Evolutionary conservation across 805 yeast species (phyloP).

Genomic region (Torulaspora microellipsoides): DNA sequence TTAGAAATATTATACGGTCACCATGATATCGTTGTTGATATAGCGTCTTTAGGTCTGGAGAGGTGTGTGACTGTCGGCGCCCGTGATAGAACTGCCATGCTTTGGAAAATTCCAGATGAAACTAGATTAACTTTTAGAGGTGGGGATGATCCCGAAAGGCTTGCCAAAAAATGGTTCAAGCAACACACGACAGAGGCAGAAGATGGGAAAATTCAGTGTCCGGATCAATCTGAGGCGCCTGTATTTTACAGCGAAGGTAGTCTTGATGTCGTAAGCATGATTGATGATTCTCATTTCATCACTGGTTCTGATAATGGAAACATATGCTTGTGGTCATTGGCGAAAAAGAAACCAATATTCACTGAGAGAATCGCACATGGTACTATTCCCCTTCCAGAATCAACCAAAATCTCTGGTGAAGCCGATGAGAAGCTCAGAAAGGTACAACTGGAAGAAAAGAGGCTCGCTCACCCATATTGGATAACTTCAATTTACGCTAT

Average conservation of each 20-base stretch:
- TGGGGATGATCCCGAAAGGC: slow-evolving; percentile 57
- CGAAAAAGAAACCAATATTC: slow-evolving; percentile 82
- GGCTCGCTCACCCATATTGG: slow-evolving; percentile 67
- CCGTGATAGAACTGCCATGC: slow-evolving; percentile 89
- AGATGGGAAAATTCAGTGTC: slow-evolving; percentile 30
- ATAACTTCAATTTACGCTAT: slow-evolving; percentile 76
- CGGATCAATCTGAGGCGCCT: slow-evolving; percentile 33
- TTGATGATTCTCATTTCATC: slow-evolving; percentile 87
- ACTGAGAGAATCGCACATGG: slow-evolving; percentile 78
- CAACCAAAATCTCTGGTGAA: slow-evolving; percentile 55
- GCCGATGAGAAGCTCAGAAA: slow-evolving; percentile 34
- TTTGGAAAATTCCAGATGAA: slow-evolving; percentile 97
- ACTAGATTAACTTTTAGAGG: slow-evolving; percentile 90
- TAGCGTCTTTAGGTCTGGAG: slow-evolving; percentile 76
- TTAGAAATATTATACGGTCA: slow-evolving; percentile 92
- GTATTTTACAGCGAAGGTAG: slow-evolving; percentile 71
- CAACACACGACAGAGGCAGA: slow-evolving; percentile 30
- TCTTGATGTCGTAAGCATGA: slow-evolving; percentile 83
- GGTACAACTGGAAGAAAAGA: slow-evolving; percentile 53
- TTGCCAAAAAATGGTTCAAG: slow-evolving; percentile 36
- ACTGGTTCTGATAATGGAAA: slow-evolving; percentile 96
- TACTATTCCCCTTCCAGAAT: slow-evolving; percentile 43
- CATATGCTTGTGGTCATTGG: slow-evolving; percentile 81
- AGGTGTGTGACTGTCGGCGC: slow-evolving; percentile 95
- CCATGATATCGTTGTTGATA: slow-evolving; percentile 82